These are phyloP conservation scores for Claviceps pazoutovae DNA, from an alignment of 2,329 filamentous ascomycete genomes.

Conservation along the genomic window DNA sequence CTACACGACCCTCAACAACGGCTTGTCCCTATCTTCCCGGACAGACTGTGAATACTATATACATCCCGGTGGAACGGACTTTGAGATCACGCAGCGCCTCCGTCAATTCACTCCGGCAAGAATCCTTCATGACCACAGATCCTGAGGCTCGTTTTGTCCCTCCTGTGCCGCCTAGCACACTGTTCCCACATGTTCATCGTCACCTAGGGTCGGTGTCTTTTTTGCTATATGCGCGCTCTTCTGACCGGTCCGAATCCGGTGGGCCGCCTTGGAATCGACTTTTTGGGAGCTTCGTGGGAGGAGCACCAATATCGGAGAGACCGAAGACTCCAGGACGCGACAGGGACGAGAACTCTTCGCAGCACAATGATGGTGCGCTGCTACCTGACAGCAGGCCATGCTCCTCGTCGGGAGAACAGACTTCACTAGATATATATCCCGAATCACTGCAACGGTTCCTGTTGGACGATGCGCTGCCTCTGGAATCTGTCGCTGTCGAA, in stretches of 20 bases:
- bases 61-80: slow-evolving; percentile 58
- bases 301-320: background rate
- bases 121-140: slow-evolving; percentile 60
- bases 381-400: background rate
- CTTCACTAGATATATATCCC: slow-evolving; percentile 39
- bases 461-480: slow-evolving; percentile 26
- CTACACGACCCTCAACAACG: slow-evolving; percentile 58
- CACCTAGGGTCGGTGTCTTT: slow-evolving; percentile 19
- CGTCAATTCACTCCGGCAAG: slow-evolving; percentile 41
- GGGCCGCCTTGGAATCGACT: slow-evolving; percentile 38
- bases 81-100: slow-evolving; percentile 50
- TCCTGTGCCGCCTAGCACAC: slow-evolving; percentile 38
- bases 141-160: slow-evolving; percentile 63
- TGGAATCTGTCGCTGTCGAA: slow-evolving; percentile 9
- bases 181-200: slow-evolving; percentile 9
- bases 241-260: slow-evolving; percentile 32
- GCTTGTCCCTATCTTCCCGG: slow-evolving; percentile 77
- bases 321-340: background rate
- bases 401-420: slow-evolving; percentile 23
- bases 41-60: slow-evolving; percentile 72
- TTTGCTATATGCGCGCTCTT: slow-evolving; percentile 24
- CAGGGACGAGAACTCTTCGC: background rate
- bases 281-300: slow-evolving; percentile 28
- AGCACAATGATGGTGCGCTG: background rate
- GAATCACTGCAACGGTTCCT: slow-evolving; percentile 40